phyloP scores from a whole-genome alignment of 2,329 filamentous ascomycete genomes.

The Aspergillus sp. region DNA sequence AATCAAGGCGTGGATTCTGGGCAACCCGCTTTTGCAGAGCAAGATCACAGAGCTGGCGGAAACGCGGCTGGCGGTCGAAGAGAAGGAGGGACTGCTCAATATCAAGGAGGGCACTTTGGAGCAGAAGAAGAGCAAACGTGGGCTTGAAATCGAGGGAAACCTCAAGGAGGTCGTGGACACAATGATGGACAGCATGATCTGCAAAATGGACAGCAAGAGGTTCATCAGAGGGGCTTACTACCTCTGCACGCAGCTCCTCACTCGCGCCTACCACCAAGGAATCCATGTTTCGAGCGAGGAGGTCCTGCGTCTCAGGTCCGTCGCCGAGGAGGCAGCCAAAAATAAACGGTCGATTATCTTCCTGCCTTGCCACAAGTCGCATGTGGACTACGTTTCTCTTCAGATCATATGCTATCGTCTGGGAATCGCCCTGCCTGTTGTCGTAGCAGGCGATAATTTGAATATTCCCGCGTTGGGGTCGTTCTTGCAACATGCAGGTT shows the following conservation, averaged over 20 bases:
- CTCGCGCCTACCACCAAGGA: constrained; percentile 90
- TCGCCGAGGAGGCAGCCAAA: constrained; percentile 71
- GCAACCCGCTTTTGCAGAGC: constrained; percentile 61
- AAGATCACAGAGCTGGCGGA: constrained; percentile 71
- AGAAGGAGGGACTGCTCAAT: constrained; percentile 60
- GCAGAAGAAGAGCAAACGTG: constrained; percentile 22
- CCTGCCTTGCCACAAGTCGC: constrained; percentile 84
- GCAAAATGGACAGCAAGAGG: constrained; percentile 91
- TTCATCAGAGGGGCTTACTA: constrained; percentile 95
- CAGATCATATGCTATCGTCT: constrained; percentile 93
- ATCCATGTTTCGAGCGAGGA: constrained; percentile 92
- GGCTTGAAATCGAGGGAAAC: constrained; percentile 58
- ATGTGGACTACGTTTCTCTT: constrained; percentile 91
- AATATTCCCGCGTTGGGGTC: constrained; percentile 85
- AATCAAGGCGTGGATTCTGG: constrained; percentile 71
- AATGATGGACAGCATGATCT: constrained; percentile 93
- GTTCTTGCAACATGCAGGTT: constrained; percentile 85
- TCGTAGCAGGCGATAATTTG: constrained; percentile 91
- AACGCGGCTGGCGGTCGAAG: constrained; percentile 64
- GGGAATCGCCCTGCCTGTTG: constrained; percentile 77
- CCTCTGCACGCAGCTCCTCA: constrained; percentile 73
- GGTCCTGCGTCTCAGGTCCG: constrained; percentile 68
- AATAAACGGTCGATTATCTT: constrained; percentile 96
- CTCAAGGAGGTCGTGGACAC: constrained; percentile 74
- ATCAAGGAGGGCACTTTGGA: constrained; percentile 22